Conservation (phyloP, 2,329 filamentous ascomycete species). For the Teratosphaeria zuluensis region DNA sequence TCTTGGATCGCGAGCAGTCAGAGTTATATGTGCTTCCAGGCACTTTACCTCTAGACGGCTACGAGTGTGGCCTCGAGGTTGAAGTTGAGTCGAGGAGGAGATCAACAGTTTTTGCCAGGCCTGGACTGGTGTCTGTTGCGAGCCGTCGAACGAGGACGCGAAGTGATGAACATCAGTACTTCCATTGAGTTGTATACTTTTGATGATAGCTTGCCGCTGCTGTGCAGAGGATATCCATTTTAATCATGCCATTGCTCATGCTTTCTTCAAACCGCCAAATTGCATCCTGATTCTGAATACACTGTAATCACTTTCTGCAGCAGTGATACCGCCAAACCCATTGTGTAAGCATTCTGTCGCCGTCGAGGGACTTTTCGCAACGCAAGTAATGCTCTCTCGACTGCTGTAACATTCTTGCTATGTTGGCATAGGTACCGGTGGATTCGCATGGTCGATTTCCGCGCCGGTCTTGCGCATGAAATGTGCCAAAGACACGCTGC, state of each 20-base stretch:
- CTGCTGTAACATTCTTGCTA: not conserved
- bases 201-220: too few species aligned
- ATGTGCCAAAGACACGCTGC: slow-evolving; percentile 16
- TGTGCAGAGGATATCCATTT: too few species aligned
- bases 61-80: not conserved
- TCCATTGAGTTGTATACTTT: not conserved
- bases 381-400: not conserved
- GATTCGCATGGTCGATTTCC: slow-evolving; percentile 10
- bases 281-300: not conserved
- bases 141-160: not conserved
- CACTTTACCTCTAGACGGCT: slow-evolving; percentile 1
- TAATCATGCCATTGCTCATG: not conserved
- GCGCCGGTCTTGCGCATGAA: slow-evolving; percentile 19
- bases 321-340: not conserved
- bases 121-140: too few species aligned
- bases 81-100: not conserved
- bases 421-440: not conserved
- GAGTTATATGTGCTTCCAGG: slow-evolving; percentile 20
- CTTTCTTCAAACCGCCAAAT: not conserved
- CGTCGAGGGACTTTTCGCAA: too few species aligned
- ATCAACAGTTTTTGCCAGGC: too few species aligned
- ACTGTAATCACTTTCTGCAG: not conserved
- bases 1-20: slow-evolving; percentile 14
- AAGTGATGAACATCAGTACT: not conserved
- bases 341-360: not conserved